These are phyloP conservation scores for Grosmannia huntii DNA, from an alignment of 2,329 filamentous ascomycete species.

Conservation along the genomic window DNA sequence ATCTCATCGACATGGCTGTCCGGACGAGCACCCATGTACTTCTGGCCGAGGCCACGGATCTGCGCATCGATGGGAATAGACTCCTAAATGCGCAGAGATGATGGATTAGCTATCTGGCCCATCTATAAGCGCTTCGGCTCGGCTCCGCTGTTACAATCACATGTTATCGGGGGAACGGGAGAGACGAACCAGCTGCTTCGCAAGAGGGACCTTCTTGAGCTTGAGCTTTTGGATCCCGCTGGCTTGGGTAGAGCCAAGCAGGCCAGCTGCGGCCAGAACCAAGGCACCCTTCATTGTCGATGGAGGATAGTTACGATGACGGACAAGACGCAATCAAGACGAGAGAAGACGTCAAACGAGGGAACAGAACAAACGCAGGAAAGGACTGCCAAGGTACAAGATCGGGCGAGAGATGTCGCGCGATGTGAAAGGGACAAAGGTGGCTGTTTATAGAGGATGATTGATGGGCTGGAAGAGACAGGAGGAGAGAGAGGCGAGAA, in stretches of 20 bases:
- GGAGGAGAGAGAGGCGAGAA: slow-evolving; percentile 1
- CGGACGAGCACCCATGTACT: slow-evolving; percentile 81
- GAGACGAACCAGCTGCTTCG: slow-evolving; percentile 72
- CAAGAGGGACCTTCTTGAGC: slow-evolving; percentile 89
- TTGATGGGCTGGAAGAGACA: neutral
- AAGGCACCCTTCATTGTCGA: slow-evolving; percentile 74
- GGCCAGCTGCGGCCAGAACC: slow-evolving; percentile 58
- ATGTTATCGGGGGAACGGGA: neutral
- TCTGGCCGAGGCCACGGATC: slow-evolving; percentile 74
- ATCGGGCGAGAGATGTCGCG: slow-evolving; percentile 4
- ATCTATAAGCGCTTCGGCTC: neutral
- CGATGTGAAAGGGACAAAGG: neutral
- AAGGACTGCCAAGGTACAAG: slow-evolving; percentile 1
- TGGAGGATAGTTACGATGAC: slow-evolving; percentile 13
- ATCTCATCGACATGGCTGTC: slow-evolving; percentile 59
- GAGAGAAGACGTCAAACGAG: neutral
- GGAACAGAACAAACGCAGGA: neutral
- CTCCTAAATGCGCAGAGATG: slow-evolving; percentile 35
- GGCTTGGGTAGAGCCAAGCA: slow-evolving; percentile 71
- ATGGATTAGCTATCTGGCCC: neutral
- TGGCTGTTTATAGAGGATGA: slow-evolving; percentile 1
- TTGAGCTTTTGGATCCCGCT: slow-evolving; percentile 83
- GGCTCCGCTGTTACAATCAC: neutral
- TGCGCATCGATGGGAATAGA: slow-evolving; percentile 70
- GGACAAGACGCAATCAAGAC: neutral